Evolutionary conservation across 805 yeast species (phyloP), one percentile per base, ranked within the genome.

Genomic region (Barnettozyma californica): DNA sequence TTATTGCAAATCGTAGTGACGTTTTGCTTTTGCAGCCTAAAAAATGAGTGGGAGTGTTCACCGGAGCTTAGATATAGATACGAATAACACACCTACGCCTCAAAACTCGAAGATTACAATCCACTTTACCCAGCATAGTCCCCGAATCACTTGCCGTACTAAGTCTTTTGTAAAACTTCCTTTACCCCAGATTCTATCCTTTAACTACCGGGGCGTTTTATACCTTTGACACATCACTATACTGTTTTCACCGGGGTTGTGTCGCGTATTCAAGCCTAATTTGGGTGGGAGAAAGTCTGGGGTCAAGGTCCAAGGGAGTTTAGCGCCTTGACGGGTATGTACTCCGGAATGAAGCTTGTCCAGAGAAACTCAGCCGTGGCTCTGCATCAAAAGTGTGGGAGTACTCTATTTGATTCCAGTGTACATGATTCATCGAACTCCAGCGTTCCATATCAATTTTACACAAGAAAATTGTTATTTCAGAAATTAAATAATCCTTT

Each of bases 171-270:
- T 5, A 23, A n/a, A 40, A 25, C 21, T 26, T 26, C 41, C 31
- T 34, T 36, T 43, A 27, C 50, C 44, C 46, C 46, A 44, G 46
- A 29, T 19, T 44, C 14, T 18, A 23, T 14, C 39, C 45, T 26
- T 13, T 11, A 25, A 26, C 20, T 34, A 43, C 46, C 41, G 42
- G 47, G 42, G 36, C 33, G 5, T 27, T 16, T 20, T 14, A 5
- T 20, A 21, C 41, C 26, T 16, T 35, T 35, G 38, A 35, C 38
- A 35, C 38, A 38, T 23, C 41, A 13, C 41, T 23, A 38, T 29
- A 38, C 41, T 38, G 29, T 38, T 38, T 38, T 38, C 29, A 38
- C 41, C 41, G 41, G 41, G 41, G 26, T n/a, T 20, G 3, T 19
- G 21, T n/a, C 41, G 41, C 14, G 21, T 38, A 23, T 14, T 20